Conservation (phyloP, 805 yeast genomes). For the Kluyveromyces starmeri region DNA sequence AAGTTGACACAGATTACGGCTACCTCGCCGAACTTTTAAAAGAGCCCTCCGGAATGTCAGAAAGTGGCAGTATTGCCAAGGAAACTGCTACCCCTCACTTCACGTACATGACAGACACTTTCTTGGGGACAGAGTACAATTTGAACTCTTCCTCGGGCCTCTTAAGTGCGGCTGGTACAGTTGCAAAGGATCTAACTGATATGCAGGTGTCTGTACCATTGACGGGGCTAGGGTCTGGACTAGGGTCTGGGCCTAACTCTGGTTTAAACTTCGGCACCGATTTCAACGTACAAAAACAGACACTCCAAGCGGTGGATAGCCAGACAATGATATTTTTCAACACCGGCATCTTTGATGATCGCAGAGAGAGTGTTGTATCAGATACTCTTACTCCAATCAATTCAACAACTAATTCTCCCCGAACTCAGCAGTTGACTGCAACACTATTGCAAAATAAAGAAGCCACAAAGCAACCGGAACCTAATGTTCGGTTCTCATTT, state of each 20-base stretch:
- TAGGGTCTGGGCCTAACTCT: background rate
- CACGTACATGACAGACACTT: background rate
- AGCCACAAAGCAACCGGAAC: background rate
- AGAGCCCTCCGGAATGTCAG: no score
- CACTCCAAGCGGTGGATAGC: no score
- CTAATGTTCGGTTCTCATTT: background rate
- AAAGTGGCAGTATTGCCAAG: no score
- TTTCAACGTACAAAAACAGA: no score
- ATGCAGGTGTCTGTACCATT: background rate
- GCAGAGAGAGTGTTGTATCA: conserved; percentile 1
- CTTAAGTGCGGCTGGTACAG: background rate
- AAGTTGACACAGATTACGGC: no score
- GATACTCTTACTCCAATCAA: conserved; percentile 3
- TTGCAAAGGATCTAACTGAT: background rate
- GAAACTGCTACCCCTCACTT: background rate
- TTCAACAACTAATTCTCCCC: conserved; percentile 2
- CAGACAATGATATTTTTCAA: background rate
- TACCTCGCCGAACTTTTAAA: no score
- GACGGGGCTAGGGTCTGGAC: background rate
- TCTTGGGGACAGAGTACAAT: background rate
- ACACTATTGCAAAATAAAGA: background rate
- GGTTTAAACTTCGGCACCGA: background rate
- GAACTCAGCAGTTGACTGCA: background rate
- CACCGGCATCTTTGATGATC: background rate
- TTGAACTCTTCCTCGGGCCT: background rate